Conservation (phyloP, 2,329 filamentous ascomycete species). For the Kalmusia sp. region DNA sequence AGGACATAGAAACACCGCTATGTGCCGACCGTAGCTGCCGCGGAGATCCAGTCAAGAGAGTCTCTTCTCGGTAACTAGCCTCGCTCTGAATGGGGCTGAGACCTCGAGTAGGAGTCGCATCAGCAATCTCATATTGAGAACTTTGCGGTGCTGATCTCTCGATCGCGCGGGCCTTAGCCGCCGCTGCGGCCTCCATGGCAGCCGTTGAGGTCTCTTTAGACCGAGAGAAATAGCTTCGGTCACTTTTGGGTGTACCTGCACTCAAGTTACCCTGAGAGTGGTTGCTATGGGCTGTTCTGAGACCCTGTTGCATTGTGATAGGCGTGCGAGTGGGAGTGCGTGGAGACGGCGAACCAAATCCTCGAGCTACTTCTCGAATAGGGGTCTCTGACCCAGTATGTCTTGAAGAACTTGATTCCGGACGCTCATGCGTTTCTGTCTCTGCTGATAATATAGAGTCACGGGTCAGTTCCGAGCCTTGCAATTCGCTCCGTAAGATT, state of each 20-base stretch:
- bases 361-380: constrained; percentile 69
- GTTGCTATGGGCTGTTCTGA: constrained; percentile 73
- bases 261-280: constrained; percentile 60
- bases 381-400: constrained; percentile 57
- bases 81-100: constrained; percentile 93
- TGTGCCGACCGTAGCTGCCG: constrained; percentile 55
- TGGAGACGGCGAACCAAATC: constrained; percentile 66
- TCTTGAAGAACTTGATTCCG: constrained; percentile 71
- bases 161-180: constrained; percentile 47
- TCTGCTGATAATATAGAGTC: constrained; percentile 85
- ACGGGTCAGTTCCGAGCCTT: constrained; percentile 85
- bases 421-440: constrained; percentile 66
- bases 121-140: constrained; percentile 46
- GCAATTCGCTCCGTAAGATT: constrained; percentile 78
- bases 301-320: constrained; percentile 60
- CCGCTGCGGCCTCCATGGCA: constrained; percentile 39
- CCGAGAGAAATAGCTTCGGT: constrained; percentile 53
- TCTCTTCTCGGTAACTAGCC: constrained; percentile 69
- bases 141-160: constrained; percentile 41
- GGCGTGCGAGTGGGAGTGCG: constrained; percentile 69
- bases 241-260: constrained; percentile 51
- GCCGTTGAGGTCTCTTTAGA: constrained; percentile 29
- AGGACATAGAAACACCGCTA: constrained; percentile 61
- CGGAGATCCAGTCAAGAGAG: constrained; percentile 46
- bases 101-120: constrained; percentile 60